Conservation (phyloP, 2,329 filamentous ascomycete species). For the Fusarium lateritium region DNA sequence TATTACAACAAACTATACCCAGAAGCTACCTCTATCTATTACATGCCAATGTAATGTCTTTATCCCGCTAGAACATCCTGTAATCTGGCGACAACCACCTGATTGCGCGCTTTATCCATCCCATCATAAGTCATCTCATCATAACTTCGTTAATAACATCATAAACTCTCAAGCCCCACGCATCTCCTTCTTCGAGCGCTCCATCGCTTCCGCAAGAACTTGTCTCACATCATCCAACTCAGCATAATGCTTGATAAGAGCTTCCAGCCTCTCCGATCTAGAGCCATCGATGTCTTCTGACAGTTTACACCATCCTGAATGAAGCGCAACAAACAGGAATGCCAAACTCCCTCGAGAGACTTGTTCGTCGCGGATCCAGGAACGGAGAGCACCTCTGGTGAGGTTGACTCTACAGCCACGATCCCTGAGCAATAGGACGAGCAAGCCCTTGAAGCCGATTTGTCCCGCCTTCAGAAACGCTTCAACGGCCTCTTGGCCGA, state of each 20-base stretch:
- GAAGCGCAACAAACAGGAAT: slow-evolving; percentile 31
- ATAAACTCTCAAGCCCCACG: slow-evolving; percentile 12
- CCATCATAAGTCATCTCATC: slow-evolving; percentile 26
- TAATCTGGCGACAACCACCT: slow-evolving; percentile 13
- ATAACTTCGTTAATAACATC: slow-evolving; percentile 26
- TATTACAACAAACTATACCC: slow-evolving; percentile 9
- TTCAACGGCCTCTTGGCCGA: slow-evolving; percentile 27
- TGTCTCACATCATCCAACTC: slow-evolving; percentile 32
- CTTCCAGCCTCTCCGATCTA: slow-evolving; percentile 22
- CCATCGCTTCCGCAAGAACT: slow-evolving; percentile 30
- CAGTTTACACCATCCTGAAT: slow-evolving; percentile 31
- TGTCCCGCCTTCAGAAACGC: slow-evolving; percentile 29
- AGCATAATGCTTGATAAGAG: slow-evolving; percentile 28
- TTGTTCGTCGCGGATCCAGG: slow-evolving; percentile 29
- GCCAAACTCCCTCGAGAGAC: slow-evolving; percentile 28
- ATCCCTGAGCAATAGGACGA: slow-evolving; percentile 26
- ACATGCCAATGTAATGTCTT: not conserved
- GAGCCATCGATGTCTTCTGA: slow-evolving; percentile 17
- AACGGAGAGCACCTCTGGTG: slow-evolving; percentile 26
- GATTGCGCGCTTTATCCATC: slow-evolving; percentile 8
- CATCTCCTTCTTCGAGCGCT: slow-evolving; percentile 33
- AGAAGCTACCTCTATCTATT: slow-evolving; percentile 17
- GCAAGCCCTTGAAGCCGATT: slow-evolving; percentile 30
- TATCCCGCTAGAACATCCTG: not conserved
- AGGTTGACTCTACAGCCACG: slow-evolving; percentile 28